Base-by-base conservation (phyloP, 306 rosid genomes). In the Lathyrus aphaca region DNA sequence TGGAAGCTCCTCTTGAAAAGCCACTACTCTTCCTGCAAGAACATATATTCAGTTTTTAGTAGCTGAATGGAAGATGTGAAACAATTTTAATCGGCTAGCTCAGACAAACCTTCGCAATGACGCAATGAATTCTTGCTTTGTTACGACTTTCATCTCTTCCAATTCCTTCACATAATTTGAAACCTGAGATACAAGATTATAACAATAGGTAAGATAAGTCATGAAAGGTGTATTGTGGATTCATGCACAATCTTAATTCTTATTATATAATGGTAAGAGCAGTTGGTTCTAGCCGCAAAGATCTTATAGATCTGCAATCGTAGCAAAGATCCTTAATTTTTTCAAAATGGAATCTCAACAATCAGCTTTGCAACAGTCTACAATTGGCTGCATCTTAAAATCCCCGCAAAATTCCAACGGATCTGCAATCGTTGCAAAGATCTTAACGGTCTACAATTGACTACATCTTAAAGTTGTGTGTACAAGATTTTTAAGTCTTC, bases 91-190 rank as follows among this genome's bases (percentile, higher is more conserved):
- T 25, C 19, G 17, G 15, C 13, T 2, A 15, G 29, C 0, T 19
- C 0, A 38, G 19, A 12, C 63, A 25, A 71, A 94, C 99, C 99
- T 89, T 81, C 99, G 76, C 70, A 95, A 77, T 1, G 99, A 95
- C 1, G 99, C 99, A 35, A 95, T 91, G 69, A 95, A 95, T 68
- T 95, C 99, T 91, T 91, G 99, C 85, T 89, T 95, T 18, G 97
- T 89, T 17, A 72, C 91, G 13, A 49, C 87, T 74, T 95, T 86
- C 97, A 95, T 95, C 56, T 91, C 99, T 68, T 95, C 99, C 84
- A 95, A 32, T 65, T 91, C 99, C 72, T 82, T 84, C 43, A 79
- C 0, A 55, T 95, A 95, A 50, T 74, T 89, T 12, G 97, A 77
- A 61, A 91, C 87, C 99, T 95, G 73, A 29, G 15, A 56, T 27